Evolutionary conservation across 495 filamentous ascomycete species (phyloP), one percentile per base, ranked within the genome.

Genomic region (Aspergillus carlsbadensis): DNA sequence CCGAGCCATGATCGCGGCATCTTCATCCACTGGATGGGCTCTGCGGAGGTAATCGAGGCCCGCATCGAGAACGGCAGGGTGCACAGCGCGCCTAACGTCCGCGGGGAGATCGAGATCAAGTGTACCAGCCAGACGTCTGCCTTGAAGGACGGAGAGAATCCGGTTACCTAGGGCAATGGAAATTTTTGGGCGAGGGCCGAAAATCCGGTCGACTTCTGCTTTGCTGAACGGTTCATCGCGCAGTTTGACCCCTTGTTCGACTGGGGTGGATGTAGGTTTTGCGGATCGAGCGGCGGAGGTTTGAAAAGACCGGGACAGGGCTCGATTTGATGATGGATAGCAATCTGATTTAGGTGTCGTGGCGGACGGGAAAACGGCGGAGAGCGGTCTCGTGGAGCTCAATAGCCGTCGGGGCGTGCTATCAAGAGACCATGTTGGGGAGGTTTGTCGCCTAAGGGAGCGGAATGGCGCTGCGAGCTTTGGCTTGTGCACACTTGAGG

Each of bases 21-120:
- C 79, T 65, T 96, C 92, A 54, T 96, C 89, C 5, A 96, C 71
- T 0, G 87, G 85, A 33, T 87, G 81, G 24, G 81, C 77, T 18
- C 69, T 65, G 22, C 92, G 85, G 8, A 96, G 78, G 70, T 88
- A 95, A 42, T 74, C 64, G 47, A 96, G 71, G 0, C 79, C 91
- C 37, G 63, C 71, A 20, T 78, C 69, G 21, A 76, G 54, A 6
- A 69, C 67, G 18, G 57, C 46, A 56, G 71, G 63, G 53, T 58
- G 58, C 15, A 68, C 63, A 22, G 62, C 57, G 70, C 80, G 70
- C 77, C 78, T 37, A 15, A 75, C 69, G 18, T 81, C 73, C 18
- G 48, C 35, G 10, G 76, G 75, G 10, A 79, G 66, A 34, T 75
- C 67, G 10, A 75, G 61, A 55, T 91, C 86, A 8, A 93, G 77